Percentiles rank a stretch among this genome's conserved stretches.
These are phyloP conservation scores for Biscogniauxia marginata DNA, from an alignment of 2,329 filamentous ascomycete genomes.

Conservation along the genomic window DNA sequence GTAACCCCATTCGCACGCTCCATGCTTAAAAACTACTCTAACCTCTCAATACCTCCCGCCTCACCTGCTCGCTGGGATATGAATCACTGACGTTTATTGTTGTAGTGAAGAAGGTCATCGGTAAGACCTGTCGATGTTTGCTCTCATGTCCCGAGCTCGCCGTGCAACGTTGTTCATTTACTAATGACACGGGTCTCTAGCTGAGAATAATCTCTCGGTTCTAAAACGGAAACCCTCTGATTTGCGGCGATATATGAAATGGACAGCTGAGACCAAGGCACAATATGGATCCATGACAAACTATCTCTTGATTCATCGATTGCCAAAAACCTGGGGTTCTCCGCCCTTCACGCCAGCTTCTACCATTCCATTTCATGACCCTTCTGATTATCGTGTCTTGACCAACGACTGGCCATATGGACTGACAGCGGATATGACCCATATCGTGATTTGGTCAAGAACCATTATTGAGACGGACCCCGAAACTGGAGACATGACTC, in stretches of 20 bases:
- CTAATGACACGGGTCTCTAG: constrained; percentile 26
- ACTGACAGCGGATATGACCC: constrained; percentile 62
- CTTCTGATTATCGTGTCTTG: constrained; percentile 66
- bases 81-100: neutral
- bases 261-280: constrained; percentile 66
- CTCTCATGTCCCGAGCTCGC: constrained; percentile 1
- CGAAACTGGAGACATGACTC: constrained; percentile 69
- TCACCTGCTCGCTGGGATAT: neutral
- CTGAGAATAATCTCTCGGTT: constrained; percentile 61
- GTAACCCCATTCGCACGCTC: neutral
- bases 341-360: constrained; percentile 56
- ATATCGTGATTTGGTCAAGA: constrained; percentile 91
- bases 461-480: constrained; percentile 73
- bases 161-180: constrained; percentile 6
- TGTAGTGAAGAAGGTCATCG: constrained; percentile 62
- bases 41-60: neutral
- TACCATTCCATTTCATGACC: constrained; percentile 49
- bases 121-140: constrained; percentile 37
- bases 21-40: neutral
- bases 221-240: constrained; percentile 82
- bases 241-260: constrained; percentile 75
- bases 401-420: constrained; percentile 96
- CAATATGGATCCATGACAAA: constrained; percentile 77
- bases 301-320: constrained; percentile 71
- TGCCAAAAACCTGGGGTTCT: constrained; percentile 64